Conservation (phyloP, 2,329 filamentous ascomycete genomes). For the Cryphonectria carpinicola region DNA sequence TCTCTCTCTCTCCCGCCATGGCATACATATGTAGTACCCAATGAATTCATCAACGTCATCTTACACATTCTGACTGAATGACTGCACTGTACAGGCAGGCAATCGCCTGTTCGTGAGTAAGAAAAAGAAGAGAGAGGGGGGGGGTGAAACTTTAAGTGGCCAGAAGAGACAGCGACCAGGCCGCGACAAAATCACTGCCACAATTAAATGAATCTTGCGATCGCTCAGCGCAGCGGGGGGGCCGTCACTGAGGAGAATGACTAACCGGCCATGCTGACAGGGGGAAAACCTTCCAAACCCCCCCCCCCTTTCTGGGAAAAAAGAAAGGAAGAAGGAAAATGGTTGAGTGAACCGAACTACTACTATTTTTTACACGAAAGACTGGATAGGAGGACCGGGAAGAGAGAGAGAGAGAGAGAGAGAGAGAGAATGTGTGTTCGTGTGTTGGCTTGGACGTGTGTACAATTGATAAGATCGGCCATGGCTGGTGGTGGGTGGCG, state of each 20-base stretch:
- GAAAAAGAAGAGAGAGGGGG: too few relatives aligned
- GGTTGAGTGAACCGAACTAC: too few relatives aligned
- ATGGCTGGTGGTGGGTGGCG: neutral
- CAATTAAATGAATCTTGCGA: neutral
- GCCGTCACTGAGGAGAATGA: neutral
- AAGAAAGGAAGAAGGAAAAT: too few relatives aligned
- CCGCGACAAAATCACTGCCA: too few relatives aligned
- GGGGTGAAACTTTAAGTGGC: neutral
- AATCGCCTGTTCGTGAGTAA: too few relatives aligned
- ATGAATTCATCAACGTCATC: neutral
- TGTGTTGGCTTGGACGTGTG: too few relatives aligned
- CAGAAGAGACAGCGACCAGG: too few relatives aligned
- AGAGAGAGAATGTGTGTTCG: too few relatives aligned
- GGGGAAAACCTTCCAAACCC: neutral
- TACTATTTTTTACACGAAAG: too few relatives aligned
- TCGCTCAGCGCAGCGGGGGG: neutral
- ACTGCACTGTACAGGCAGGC: neutral
- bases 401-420: too few relatives aligned
- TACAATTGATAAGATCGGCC: neutral
- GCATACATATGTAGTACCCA: neutral
- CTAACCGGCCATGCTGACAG: neutral
- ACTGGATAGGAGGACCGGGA: too few relatives aligned
- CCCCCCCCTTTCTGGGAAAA: too few relatives aligned
- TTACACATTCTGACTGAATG: neutral
- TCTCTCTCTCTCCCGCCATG: neutral